These are phyloP conservation scores for Terana coerulea DNA, from an alignment of 768 basidiomycete genomes.

Conservation along the genomic window DNA sequence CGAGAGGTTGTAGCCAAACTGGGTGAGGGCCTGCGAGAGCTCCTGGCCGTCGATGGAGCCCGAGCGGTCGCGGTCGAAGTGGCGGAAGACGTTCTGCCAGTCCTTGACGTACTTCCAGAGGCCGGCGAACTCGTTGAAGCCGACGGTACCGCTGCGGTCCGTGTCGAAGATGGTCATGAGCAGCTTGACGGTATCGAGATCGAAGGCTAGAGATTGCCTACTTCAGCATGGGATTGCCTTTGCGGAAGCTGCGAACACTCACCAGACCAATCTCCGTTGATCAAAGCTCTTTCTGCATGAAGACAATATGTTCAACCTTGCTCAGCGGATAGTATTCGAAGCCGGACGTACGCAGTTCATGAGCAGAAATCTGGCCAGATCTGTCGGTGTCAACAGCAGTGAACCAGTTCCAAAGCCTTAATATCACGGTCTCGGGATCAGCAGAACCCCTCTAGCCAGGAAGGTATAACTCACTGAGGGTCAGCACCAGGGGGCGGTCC, in stretches of 20 bases:
- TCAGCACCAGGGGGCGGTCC: constrained; percentile 67
- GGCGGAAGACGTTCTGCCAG: constrained; percentile 81
- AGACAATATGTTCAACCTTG: neutral
- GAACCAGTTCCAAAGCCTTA: constrained; percentile 75
- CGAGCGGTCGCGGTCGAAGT: constrained; percentile 81
- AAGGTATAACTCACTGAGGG: constrained; percentile 54
- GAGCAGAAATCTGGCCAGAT: constrained; percentile 61
- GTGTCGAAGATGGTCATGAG: constrained; percentile 81
- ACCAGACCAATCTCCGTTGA: constrained; percentile 77
- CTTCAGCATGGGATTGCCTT: no score
- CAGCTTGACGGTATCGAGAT: constrained; percentile 82
- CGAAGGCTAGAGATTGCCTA: constrained; percentile 51
- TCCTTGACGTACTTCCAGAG: constrained; percentile 87
- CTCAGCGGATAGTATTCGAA: no score
- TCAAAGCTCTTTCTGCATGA: constrained; percentile 40
- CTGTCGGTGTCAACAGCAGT: constrained; percentile 61
- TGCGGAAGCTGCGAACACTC: constrained; percentile 25
- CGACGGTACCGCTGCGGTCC: constrained; percentile 74
- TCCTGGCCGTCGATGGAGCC: constrained; percentile 74
- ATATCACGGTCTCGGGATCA: neutral
- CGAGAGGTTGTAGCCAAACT: constrained; percentile 76
- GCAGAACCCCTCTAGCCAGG: neutral
- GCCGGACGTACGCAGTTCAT: constrained; percentile 58
- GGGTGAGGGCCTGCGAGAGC: constrained; percentile 61
- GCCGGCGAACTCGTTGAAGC: constrained; percentile 76